phyloP scores from a whole-genome alignment of 2,329 filamentous ascomycete genomes.

The Paecilomyces sp. region DNA sequence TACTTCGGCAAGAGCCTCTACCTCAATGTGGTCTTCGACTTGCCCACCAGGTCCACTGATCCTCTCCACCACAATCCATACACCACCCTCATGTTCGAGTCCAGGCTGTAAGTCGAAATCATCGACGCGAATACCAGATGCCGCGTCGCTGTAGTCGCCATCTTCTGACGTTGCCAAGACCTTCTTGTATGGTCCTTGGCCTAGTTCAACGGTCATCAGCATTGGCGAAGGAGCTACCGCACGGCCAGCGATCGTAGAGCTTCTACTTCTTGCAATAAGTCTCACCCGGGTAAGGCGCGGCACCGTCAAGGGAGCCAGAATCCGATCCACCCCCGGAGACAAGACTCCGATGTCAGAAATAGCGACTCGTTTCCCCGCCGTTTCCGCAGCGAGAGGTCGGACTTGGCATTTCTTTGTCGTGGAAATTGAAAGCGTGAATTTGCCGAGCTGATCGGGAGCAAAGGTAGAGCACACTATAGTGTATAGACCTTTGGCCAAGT shows the following conservation, averaged over 20 bases:
- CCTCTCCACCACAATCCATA: slow-evolving; percentile 78
- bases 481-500: slow-evolving; percentile 66
- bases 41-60: slow-evolving; percentile 56
- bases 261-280: slow-evolving; percentile 46
- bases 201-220: slow-evolving; percentile 65
- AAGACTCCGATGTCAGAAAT: slow-evolving; percentile 41
- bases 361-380: slow-evolving; percentile 64
- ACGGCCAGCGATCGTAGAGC: slow-evolving; percentile 31
- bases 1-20: slow-evolving; percentile 37
- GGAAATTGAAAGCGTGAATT: slow-evolving; percentile 69
- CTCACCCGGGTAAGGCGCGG: slow-evolving; percentile 56
- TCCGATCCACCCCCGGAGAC: slow-evolving; percentile 44
- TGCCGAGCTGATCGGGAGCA: slow-evolving; percentile 67
- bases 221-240: slow-evolving; percentile 46
- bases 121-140: slow-evolving; percentile 58
- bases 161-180: slow-evolving; percentile 61
- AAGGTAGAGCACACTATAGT: slow-evolving; percentile 89
- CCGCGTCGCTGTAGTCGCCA: slow-evolving; percentile 67
- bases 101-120: slow-evolving; percentile 69
- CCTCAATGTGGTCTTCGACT: slow-evolving; percentile 35
- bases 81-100: slow-evolving; percentile 47
- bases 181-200: slow-evolving; percentile 61
- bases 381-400: slow-evolving; percentile 59
- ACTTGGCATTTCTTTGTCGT: slow-evolving; percentile 51
- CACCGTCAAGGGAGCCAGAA: slow-evolving; percentile 46